These are phyloP conservation scores for Cyberlindnera veronae DNA, from an alignment of 805 yeast species.

Conservation along the genomic window DNA sequence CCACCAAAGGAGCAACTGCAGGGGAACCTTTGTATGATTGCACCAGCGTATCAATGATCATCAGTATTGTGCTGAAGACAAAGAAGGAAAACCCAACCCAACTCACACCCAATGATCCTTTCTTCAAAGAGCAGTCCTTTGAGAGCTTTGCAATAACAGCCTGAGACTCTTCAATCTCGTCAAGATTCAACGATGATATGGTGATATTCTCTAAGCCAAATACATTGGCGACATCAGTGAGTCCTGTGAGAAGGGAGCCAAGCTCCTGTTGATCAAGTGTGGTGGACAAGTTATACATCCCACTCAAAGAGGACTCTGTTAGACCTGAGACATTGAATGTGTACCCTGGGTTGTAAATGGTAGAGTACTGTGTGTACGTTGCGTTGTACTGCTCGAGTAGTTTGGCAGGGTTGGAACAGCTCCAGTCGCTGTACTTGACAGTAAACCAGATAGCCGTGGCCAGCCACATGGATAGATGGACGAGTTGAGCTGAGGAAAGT, in stretches of 20 bases:
- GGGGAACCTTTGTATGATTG: too few species aligned
- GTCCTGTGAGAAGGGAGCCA: neutral
- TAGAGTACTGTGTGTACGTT: neutral
- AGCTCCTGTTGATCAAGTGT: too few species aligned
- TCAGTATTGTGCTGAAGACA: neutral
- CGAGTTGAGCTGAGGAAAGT: neutral
- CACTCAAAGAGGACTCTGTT: neutral
- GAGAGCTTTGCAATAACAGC: neutral
- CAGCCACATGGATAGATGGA: conserved; percentile 3
- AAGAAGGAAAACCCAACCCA: conserved; percentile 4
- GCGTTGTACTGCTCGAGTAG: conserved; percentile 2
- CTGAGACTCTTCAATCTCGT: neutral
- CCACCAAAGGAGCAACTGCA: too few species aligned
- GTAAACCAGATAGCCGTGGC: conserved; percentile 6
- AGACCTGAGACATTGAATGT: too few species aligned
- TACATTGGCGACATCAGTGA: neutral
- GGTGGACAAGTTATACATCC: neutral
- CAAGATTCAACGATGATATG: neutral
- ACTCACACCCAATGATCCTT: conserved; percentile 4
- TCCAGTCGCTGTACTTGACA: conserved; percentile 2
- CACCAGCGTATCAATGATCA: too few species aligned
- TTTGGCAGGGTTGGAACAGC: neutral
- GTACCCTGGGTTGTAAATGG: neutral
- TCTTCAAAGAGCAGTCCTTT: conserved; percentile 5
- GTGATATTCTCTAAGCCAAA: neutral